Base-by-base conservation (phyloP, 2,329 filamentous ascomycete species). In the Fusarium gaditjirri region DNA sequence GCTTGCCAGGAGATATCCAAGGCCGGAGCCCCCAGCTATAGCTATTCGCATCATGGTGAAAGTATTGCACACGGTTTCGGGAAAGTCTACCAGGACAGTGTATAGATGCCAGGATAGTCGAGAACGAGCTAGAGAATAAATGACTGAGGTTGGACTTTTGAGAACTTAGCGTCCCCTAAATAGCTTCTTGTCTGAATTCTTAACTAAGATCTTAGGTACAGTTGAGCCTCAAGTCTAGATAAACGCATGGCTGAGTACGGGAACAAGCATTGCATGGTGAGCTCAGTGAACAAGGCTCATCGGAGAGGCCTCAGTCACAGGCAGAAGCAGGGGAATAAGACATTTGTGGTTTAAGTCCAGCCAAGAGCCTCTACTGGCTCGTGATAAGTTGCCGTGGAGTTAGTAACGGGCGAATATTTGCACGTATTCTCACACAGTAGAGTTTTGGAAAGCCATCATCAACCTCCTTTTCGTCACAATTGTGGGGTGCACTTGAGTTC, bases 41-140 rank as follows among this genome's bases (percentile, higher is more conserved):
- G 84, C 85, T 64, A 86, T 85, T 68, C 84, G 83, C 84, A 86
- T 86, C 81, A 84, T 85, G 68, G n/a, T 70, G 44, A 23, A 59
- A 47, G 29, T 29, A 39, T n/a, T 60, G 42, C 25, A 44, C 41
- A 16, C 9, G 19, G 17, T 23, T 19, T 44, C 23, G 6, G 17
- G 6, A 27, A n/a, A 16, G 12, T n/a, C 23, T 41, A 16, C 14
- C 6, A 52, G n/a, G 19, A 17, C 21, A 36, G 17, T 21, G 25
- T 21, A 35, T 17, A 50, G 47, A 35, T 31, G 13, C 14, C 23
- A 29, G 35, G 14, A 31, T 41, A 35, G 17, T 25, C 23, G 11
- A n/a, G 58, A 36, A n/a, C 36, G 27, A 14, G 43, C 35, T 55
- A 41, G 33, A 33, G 41, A 55, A 49, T 41, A 52, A 33, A 70